Conservation (phyloP, 805 yeast genomes). For the Candida caryicola region DNA sequence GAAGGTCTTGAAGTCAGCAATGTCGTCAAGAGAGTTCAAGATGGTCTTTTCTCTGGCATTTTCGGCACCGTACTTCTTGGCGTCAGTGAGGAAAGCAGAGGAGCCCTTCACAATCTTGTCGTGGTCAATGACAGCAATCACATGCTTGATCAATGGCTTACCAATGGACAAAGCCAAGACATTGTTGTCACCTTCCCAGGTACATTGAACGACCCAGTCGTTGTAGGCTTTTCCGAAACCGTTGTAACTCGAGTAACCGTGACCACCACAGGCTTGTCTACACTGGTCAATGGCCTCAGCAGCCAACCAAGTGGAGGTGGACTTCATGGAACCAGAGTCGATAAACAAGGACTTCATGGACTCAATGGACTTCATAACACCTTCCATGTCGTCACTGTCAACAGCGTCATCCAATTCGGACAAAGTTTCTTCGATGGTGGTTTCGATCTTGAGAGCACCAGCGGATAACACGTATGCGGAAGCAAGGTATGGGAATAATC, state of each 20-base stretch:
- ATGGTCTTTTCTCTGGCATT: conserved; percentile 20
- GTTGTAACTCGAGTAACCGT: conserved; percentile 44
- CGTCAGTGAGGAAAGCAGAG: conserved; percentile 39
- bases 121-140: conserved; percentile 25
- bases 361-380: conserved; percentile 30
- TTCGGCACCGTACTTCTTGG: conserved; percentile 23
- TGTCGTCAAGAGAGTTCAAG: conserved; percentile 24
- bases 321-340: conserved; percentile 44
- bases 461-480: conserved; percentile 35
- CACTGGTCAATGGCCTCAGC: conserved; percentile 41
- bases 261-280: conserved; percentile 49
- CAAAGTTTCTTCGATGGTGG: conserved; percentile 29
- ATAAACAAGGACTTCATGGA: conserved; percentile 43
- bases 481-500: conserved; percentile 45
- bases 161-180: conserved; percentile 43
- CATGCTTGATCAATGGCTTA: conserved; percentile 35
- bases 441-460: conserved; percentile 39
- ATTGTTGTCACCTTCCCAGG: conserved; percentile 51
- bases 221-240: conserved; percentile 45
- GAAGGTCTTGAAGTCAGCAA: conserved; percentile 29
- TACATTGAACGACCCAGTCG: conserved; percentile 48
- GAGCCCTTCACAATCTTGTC: conserved; percentile 44
- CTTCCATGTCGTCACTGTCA: conserved; percentile 27
- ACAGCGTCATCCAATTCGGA: conserved; percentile 38
- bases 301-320: conserved; percentile 44